Conservation (phyloP, 345 rosid species). For the Eucalyptus cloeziana region DNA sequence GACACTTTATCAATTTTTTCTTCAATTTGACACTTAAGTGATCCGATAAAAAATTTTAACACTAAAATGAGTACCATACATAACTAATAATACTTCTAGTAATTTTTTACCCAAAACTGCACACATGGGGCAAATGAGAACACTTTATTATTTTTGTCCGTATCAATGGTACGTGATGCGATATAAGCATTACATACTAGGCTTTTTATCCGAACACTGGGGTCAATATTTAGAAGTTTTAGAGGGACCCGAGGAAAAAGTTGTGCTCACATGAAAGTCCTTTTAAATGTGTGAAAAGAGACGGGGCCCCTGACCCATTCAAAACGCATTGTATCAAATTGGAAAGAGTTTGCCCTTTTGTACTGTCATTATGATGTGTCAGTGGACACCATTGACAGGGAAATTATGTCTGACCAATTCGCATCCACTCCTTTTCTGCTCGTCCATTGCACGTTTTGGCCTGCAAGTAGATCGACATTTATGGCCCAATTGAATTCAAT, state of each 20-base stretch:
- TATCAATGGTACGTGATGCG: neutral
- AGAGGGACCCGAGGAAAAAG: neutral
- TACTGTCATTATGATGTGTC: neutral
- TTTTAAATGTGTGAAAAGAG: neutral
- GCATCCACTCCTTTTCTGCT: neutral
- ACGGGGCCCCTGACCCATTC: neutral
- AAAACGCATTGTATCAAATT: neutral
- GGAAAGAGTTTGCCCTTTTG: neutral
- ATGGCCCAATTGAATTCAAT: neutral
- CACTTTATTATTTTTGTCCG: neutral
- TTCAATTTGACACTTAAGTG: no score
- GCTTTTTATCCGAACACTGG: neutral
- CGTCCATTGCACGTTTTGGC: neutral
- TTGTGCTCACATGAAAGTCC: neutral
- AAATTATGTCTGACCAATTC: neutral
- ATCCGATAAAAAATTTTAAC: rapidly evolving
- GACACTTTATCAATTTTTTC: no score
- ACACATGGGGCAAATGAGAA: neutral
- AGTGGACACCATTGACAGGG: neutral
- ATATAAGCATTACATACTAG: neutral
- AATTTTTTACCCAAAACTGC: neutral
- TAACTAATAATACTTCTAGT: no score
- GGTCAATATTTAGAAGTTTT: neutral
- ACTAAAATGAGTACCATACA: no score
- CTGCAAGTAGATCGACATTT: neutral